A percentile compares a stretch with the other conserved stretches of the same genome.
Evolutionary conservation across 352 stramenopile genomes (phyloP).

Genomic region (Pythium rishiriense): DNA sequence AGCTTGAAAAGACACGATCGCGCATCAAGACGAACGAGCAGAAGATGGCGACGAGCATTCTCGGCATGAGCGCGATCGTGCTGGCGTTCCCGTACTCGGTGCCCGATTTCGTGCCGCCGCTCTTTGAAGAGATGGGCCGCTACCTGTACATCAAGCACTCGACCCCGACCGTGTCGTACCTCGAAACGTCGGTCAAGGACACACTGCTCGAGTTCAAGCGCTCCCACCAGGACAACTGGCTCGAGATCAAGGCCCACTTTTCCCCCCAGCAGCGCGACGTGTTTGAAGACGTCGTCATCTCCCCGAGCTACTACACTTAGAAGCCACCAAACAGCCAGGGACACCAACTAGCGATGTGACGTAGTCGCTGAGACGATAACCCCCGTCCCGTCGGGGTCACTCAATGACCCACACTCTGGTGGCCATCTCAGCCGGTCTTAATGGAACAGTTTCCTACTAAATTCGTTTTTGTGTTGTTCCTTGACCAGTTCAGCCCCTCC

Average conservation of each 20-base stretch:
- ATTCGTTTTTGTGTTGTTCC: too few species aligned
- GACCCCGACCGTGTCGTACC: slow-evolving; percentile 57
- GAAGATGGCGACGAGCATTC: slow-evolving; percentile 62
- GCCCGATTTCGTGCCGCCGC: slow-evolving; percentile 59
- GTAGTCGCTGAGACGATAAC: too few species aligned
- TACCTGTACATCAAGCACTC: slow-evolving; percentile 71
- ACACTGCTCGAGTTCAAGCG: slow-evolving; percentile 84
- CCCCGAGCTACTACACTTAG: slow-evolving; percentile 72
- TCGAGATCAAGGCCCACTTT: slow-evolving; percentile 68
- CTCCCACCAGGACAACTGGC: slow-evolving; percentile 84
- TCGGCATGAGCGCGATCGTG: slow-evolving; percentile 69
- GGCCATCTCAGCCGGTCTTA: too few species aligned
- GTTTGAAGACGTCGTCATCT: slow-evolving; percentile 78
- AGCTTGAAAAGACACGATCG: slow-evolving; percentile 32
- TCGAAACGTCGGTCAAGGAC: slow-evolving; percentile 76
- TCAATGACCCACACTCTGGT: too few species aligned
- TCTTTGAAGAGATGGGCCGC: slow-evolving; percentile 72
- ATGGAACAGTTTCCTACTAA: too few species aligned
- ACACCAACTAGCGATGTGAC: neutral
- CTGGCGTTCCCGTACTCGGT: slow-evolving; percentile 80
- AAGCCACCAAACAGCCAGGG: neutral
- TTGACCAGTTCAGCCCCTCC: too few species aligned
- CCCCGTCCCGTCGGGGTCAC: too few species aligned
- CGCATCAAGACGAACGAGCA: slow-evolving; percentile 48
- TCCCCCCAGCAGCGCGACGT: slow-evolving; percentile 61